phyloP scores from a whole-genome alignment of 2,329 filamentous ascomycete species.

The Phaeosphaeriaceae sp. region DNA sequence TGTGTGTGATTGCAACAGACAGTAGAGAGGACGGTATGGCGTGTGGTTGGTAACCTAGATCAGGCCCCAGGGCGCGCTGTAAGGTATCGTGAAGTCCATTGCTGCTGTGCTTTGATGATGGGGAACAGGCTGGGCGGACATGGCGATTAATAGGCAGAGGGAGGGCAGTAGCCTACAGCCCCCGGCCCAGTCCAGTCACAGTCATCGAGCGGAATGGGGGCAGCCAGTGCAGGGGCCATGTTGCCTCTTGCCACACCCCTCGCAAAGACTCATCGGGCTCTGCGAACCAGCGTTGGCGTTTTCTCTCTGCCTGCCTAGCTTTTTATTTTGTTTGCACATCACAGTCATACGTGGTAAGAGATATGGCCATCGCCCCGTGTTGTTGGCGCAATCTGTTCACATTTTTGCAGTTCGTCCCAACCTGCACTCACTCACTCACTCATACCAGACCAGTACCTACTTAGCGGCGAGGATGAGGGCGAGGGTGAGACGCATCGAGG shows the following conservation, averaged over 20 bases:
- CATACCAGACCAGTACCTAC: too few species aligned
- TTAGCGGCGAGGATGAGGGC: too few species aligned
- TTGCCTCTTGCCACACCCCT: conserved; percentile 30
- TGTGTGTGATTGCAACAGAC: conserved; percentile 23
- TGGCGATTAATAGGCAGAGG: conserved; percentile 37
- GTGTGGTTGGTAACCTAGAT: conserved; percentile 34
- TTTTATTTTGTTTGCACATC: too few species aligned
- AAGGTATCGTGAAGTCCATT: conserved; percentile 44
- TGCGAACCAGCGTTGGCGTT: not conserved
- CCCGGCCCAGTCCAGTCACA: conserved; percentile 25
- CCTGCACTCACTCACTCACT: too few species aligned
- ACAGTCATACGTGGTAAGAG: too few species aligned
- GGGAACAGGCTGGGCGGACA: conserved; percentile 31
- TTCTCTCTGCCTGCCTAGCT: not conserved
- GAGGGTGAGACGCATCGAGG: conserved; percentile 20
- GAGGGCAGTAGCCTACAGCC: conserved; percentile 22
- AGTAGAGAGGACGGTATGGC: conserved; percentile 21
- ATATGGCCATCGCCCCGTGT: too few species aligned
- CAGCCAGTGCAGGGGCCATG: conserved; percentile 24
- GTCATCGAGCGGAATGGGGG: conserved; percentile 12
- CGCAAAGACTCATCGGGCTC: conserved; percentile 29
- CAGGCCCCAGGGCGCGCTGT: conserved; percentile 39
- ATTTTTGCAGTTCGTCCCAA: too few species aligned
- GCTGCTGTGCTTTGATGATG: conserved; percentile 36
- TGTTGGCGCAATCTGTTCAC: too few species aligned